Evolutionary conservation across 2,329 filamentous ascomycete species (phyloP), one percentile per base, ranked within the genome.

Genomic region (Fusarium guadeloupense): DNA sequence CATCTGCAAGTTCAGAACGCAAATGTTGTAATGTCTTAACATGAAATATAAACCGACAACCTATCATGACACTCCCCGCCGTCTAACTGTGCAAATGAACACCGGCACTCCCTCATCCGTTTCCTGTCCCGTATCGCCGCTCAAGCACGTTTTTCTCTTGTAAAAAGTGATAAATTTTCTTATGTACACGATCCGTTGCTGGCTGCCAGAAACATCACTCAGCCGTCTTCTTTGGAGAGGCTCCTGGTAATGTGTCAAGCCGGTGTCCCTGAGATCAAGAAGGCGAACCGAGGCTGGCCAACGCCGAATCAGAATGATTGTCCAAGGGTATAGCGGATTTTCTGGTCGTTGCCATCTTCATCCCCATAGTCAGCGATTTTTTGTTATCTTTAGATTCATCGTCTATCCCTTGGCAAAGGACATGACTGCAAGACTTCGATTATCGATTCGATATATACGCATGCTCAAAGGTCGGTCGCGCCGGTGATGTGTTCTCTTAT

Each of bases 171-270:
- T 69, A 54, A 59, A 64, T 54, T 56, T 64, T 51, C 54, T 49
- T 67, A 67, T 67, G 59, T 67, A 69, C 66, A 68, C 52, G 61
- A 59, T 64, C 48, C 56, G 54, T 64, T 51, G 56, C 51, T 56
- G 6, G 31, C 19, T 34, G 23, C 43, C 51, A 48, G 47, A 25
- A 30, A 42, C 34, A 25, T 39, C 39, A 51, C 46, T 49, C 21
- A 19, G 25, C 48, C 40, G 28, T 54, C 39, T 59, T 34, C 14
- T 34, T 19, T 30, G 19, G 10, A 40, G 20, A 49, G 16, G 26
- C 28, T 25, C 23, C 33, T 50, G 19, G 21, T 48, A 40, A 21
- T 49, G 20, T 47, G 31, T 38, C 43, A 55, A 43, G 35, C 41
- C 33, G 44, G 37, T 57, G 26, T 26, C 41, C 61, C 45, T 19